phyloP scores from a whole-genome alignment of 2,329 filamentous ascomycete genomes.

The Dothidotthia symphoricarpi region DNA sequence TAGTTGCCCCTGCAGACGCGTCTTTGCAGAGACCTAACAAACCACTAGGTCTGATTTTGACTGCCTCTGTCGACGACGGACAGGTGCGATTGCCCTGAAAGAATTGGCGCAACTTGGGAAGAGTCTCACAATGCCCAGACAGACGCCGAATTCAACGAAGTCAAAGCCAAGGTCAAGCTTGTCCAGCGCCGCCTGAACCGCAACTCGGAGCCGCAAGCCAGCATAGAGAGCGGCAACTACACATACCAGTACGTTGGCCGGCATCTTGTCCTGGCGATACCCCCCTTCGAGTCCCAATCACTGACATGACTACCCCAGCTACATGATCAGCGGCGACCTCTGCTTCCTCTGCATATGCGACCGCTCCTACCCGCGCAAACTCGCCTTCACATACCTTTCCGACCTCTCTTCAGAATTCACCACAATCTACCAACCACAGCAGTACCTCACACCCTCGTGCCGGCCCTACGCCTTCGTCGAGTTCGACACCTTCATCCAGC shows the following conservation, averaged over 20 bases:
- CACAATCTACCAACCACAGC: constrained; percentile 71
- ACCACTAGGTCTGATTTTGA: constrained; percentile 78
- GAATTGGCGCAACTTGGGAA: constrained; percentile 3
- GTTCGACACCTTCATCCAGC: constrained; percentile 94
- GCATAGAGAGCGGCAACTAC: constrained; percentile 81
- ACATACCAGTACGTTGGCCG: constrained; percentile 71
- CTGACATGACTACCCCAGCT: constrained; percentile 53
- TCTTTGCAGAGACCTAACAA: constrained; percentile 20
- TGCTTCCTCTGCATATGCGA: constrained; percentile 95
- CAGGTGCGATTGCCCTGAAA: constrained; percentile 51
- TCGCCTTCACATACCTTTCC: constrained; percentile 95
- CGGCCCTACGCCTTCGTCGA: constrained; percentile 96
- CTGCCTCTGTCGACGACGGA: constrained; percentile 90
- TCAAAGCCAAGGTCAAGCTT: constrained; percentile 88
- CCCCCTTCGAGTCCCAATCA: neutral
- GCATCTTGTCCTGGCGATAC: neutral
- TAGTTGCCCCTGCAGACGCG: constrained; percentile 6
- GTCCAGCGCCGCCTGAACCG: constrained; percentile 84
- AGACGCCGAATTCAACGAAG: constrained; percentile 75
- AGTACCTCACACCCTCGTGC: constrained; percentile 71
- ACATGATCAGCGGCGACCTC: constrained; percentile 77
- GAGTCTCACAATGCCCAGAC: constrained; percentile 46
- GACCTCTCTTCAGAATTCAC: constrained; percentile 90
- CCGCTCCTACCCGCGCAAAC: constrained; percentile 90
- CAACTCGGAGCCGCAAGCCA: constrained; percentile 86